A percentile compares a stretch with the other conserved stretches of the same genome.
These are phyloP conservation scores for Tolypocladium ophioglossoides DNA, from an alignment of 2,329 filamentous ascomycete genomes.

Conservation along the genomic window DNA sequence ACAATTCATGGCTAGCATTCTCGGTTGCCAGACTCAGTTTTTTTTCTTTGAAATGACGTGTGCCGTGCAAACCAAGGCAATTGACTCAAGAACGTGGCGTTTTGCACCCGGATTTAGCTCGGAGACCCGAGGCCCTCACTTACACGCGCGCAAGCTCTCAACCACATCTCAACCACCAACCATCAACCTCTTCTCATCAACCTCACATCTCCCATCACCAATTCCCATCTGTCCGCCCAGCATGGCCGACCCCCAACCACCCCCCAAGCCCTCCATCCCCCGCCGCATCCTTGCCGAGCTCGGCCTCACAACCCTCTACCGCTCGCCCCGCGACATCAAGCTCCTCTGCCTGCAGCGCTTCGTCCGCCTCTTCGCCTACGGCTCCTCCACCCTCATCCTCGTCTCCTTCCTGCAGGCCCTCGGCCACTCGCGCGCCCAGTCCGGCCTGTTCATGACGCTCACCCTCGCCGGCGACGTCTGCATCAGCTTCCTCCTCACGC, in stretches of 20 bases:
- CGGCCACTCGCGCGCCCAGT: conserved; percentile 35
- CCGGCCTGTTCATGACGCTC: conserved; percentile 56
- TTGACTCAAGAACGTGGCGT: background rate
- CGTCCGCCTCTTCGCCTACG: conserved; percentile 53
- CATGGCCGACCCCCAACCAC: background rate
- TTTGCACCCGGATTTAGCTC: background rate
- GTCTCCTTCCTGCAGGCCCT: conserved; percentile 44
- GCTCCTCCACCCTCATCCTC: conserved; percentile 44
- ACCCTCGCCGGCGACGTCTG: conserved; percentile 49
- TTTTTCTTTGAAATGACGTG: too few species aligned
- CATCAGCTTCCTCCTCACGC: conserved; percentile 47
- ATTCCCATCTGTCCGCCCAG: background rate
- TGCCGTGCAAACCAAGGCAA: too few species aligned
- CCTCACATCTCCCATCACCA: background rate
- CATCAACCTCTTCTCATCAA: background rate
- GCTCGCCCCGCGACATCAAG: conserved; percentile 34
- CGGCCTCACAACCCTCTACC: conserved; percentile 14
- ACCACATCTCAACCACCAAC: background rate
- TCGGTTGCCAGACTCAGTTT: too few species aligned
- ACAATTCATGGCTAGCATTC: too few species aligned
- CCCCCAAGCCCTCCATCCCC: background rate
- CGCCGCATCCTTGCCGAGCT: conserved; percentile 11
- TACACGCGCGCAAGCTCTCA: background rate
- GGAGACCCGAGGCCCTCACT: background rate
- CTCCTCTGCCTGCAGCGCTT: conserved; percentile 49